Evolutionary conservation across 371 early-diverging fungal genomes (phyloP), one percentile per base, ranked within the genome.

Genomic region (Batrachochytrium dendrobatidis): DNA sequence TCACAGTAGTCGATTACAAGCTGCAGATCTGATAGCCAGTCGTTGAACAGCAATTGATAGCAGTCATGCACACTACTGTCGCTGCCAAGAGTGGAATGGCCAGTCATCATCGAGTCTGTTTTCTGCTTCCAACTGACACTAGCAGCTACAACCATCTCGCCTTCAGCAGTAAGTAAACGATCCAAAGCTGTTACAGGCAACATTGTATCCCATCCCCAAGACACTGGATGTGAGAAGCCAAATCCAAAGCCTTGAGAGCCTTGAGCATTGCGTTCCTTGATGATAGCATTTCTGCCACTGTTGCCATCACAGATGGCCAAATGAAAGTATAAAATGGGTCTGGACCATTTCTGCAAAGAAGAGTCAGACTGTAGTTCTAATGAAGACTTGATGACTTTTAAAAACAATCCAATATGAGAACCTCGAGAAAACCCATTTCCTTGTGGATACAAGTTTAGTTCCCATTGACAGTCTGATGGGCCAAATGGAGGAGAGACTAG

Each of bases 121-220:
- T 56, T 44, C 34, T 59, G 53, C 35, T 58, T 53, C 63, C 63
- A 63, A n/a, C 32, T 53, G 1, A 68, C 68, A 56, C 62, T 64
- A 17, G 58, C 68, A 18, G 55, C 52, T 5, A 68, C 58, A 4
- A 57, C 34, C 18, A 68, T 25, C 17, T 64, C 62, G 8, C 64
- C 68, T 22, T 63, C 61, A 3, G 62, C 53, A 20, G 61, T 55
- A 12, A 60, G 7, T 3, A 64, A 64, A 25, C 64, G 64, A 10
- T 17, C 45, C 34, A 68, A 51, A 34, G 58, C 15, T 24, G 34
- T 34, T 24, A 64, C 34, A 3, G 68, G 64, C 18, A 68, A 35
- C 46, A 68, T 52, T 24, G 68, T 58, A n/a, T 64, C 68, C 68
- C 68, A 68, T 1, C 68, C 68, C 68, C 68, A 68, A 20, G 58